These are phyloP conservation scores for Chaetomium cochliodes DNA, from an alignment of 495 filamentous ascomycete species.

Conservation along the genomic window DNA sequence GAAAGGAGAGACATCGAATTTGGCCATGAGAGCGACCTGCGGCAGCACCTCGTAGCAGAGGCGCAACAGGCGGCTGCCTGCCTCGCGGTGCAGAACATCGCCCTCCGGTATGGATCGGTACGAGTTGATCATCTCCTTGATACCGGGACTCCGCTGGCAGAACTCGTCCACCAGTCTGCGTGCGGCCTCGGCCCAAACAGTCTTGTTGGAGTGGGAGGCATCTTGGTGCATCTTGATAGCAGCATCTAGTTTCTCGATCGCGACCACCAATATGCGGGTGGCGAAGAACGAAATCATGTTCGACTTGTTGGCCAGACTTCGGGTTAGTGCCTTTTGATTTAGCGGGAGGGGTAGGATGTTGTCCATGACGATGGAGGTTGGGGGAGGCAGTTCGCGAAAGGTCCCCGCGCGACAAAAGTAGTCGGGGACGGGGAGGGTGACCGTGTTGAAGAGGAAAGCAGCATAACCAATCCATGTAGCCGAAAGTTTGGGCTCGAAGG, in stretches of 20 bases:
- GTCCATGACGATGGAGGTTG: constrained; percentile 71
- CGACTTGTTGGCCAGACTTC: constrained; percentile 71
- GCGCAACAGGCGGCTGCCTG: constrained; percentile 67
- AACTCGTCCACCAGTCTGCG: constrained; percentile 69
- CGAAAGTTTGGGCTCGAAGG: constrained; percentile 85
- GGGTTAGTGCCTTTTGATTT: constrained; percentile 68
- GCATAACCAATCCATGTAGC: constrained; percentile 94
- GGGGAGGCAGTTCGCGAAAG: constrained; percentile 67
- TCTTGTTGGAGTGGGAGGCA: constrained; percentile 41
- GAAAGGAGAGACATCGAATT: constrained; percentile 77
- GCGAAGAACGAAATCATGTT: constrained; percentile 80
- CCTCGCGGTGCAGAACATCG: constrained; percentile 75
- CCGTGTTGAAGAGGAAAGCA: constrained; percentile 74
- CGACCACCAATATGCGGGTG: constrained; percentile 69
- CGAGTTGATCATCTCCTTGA: constrained; percentile 70
- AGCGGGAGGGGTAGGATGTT: constrained; percentile 84
- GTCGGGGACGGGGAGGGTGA: constrained; percentile 69
- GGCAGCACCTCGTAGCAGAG: constrained; percentile 81
- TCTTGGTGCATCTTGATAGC: constrained; percentile 56
- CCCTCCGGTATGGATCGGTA: constrained; percentile 64
- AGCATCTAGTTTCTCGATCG: constrained; percentile 71
- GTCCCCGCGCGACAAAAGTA: constrained; percentile 58
- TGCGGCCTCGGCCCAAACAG: constrained; percentile 65
- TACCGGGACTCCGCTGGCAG: constrained; percentile 69
- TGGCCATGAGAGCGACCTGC: constrained; percentile 74